These are phyloP conservation scores for Symbiodinium natans DNA, from an alignment of 73 alveolate genomes.

Conservation along the genomic window DNA sequence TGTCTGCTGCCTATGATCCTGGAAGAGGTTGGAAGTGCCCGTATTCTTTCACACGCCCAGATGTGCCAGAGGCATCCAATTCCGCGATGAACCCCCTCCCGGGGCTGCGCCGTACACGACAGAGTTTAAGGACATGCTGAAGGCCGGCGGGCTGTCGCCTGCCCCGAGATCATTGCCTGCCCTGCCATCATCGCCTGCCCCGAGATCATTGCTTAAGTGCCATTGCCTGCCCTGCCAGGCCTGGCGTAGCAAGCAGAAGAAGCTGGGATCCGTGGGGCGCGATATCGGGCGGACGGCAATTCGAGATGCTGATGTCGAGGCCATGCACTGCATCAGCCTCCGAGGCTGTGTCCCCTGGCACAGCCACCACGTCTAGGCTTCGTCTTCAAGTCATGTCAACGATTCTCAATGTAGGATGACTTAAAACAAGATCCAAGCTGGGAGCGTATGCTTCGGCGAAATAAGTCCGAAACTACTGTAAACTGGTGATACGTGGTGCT, in stretches of 20 bases:
- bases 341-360: no score
- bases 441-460: no score
- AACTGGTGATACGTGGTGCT: no score
- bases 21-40: no score
- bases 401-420: no score
- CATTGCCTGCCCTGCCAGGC: background rate
- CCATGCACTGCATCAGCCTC: background rate
- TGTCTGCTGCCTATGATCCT: no score
- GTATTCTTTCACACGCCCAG: no score
- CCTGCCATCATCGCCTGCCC: background rate
- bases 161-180: background rate
- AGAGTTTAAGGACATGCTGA: background rate
- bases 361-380: no score
- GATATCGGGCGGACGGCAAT: conserved; percentile 35
- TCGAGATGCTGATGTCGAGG: conserved; percentile 71
- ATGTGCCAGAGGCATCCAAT: no score
- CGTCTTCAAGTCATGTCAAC: no score
- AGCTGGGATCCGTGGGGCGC: background rate
- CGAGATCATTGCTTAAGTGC: background rate
- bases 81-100: background rate
- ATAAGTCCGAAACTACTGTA: no score
- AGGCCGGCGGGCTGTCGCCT: background rate
- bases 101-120: background rate
- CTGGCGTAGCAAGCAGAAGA: background rate
- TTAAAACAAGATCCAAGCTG: no score